A percentile compares a stretch with the other conserved stretches of the same genome.
Evolutionary conservation across 2,329 filamentous ascomycete species (phyloP).

Genomic region (Trichoderma atroviride): DNA sequence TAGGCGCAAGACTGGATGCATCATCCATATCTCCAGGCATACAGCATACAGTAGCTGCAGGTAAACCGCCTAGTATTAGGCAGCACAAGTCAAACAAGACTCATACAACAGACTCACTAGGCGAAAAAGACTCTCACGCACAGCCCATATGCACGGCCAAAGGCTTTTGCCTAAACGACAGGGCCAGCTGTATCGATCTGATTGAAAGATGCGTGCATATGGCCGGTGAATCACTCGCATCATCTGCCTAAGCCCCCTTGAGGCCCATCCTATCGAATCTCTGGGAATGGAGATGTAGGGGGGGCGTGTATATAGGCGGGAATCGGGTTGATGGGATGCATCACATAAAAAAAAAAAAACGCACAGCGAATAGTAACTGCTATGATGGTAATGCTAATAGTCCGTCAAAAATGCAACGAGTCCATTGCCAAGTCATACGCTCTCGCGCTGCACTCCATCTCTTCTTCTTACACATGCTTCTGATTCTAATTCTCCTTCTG

Average conservation of each 20-base stretch:
- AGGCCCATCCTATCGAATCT: neutral
- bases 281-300: neutral
- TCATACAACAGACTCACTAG: neutral
- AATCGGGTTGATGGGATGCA: neutral
- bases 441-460: neutral
- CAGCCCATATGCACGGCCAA: neutral
- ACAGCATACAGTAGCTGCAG: neutral
- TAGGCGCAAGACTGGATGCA: neutral
- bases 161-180: constrained; percentile 20
- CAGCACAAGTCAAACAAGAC: neutral
- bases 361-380: neutral
- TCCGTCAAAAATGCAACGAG: constrained; percentile 11
- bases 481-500: neutral
- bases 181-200: constrained; percentile 19
- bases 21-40: neutral
- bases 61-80: neutral
- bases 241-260: constrained; percentile 21
- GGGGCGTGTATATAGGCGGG: neutral
- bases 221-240: constrained; percentile 10
- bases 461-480: neutral
- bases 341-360: neutral
- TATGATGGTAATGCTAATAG: neutral
- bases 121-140: neutral
- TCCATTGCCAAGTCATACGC: neutral
- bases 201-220: neutral